phyloP scores from a whole-genome alignment of 179 eudicot genomes.

The Spergularia azorica region DNA sequence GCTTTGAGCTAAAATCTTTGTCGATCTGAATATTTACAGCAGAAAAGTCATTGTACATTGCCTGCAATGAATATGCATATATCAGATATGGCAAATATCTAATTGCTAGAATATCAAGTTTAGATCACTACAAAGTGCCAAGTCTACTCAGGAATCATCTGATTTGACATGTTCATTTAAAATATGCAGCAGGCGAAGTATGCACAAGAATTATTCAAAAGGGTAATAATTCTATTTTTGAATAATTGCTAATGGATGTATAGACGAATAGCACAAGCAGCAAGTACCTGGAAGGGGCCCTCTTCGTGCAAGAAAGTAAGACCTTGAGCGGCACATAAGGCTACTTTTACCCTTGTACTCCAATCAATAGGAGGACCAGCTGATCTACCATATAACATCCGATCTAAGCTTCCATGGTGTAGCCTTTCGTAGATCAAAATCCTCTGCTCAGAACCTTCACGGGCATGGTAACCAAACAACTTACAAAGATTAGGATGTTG shows the following conservation, averaged over 20 bases:
- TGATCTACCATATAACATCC: slow-evolving; percentile 71
- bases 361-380: slow-evolving; percentile 88
- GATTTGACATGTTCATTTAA: not conserved
- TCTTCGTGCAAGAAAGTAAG: slow-evolving; percentile 94
- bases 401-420: slow-evolving; percentile 89
- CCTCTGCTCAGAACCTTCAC: slow-evolving; percentile 76
- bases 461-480: slow-evolving; percentile 89
- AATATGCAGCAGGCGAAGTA: not conserved
- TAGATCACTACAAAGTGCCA: slow-evolving; percentile 1
- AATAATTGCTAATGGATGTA: not conserved
- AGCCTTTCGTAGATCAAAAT: slow-evolving; percentile 93
- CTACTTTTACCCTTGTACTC: slow-evolving; percentile 83
- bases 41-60: slow-evolving; percentile 89
- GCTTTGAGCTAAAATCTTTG: slow-evolving; percentile 92
- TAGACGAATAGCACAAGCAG: not conserved
- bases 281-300: slow-evolving; percentile 94
- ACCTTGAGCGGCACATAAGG: slow-evolving; percentile 92
- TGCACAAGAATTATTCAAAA: not conserved
- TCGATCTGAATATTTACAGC: slow-evolving; percentile 92
- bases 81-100: not conserved
- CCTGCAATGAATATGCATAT: slow-evolving; percentile 41
- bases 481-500: slow-evolving; percentile 88
- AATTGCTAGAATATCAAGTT: not conserved
- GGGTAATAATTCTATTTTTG: not conserved
- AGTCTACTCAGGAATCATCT: slow-evolving; percentile 3